Evolutionary conservation across 2,329 filamentous ascomycete genomes (phyloP).

Genomic region (Penicillium oxalicum): DNA sequence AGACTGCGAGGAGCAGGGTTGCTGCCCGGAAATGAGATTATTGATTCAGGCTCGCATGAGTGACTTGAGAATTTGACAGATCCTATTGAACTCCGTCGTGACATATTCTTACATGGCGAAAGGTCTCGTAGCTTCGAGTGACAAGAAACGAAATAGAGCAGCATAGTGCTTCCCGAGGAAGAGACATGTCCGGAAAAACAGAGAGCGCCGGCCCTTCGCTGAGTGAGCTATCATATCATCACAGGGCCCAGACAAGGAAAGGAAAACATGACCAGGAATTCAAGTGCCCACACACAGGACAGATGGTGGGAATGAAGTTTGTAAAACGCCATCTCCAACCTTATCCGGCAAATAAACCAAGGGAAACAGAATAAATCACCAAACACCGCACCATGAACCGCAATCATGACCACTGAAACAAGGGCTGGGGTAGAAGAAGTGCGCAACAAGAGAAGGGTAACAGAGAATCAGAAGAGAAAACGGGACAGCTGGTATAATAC

Average conservation of each 20-base stretch:
- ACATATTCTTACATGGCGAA: too few relatives aligned
- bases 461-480: constrained; percentile 12
- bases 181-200: constrained; percentile 6
- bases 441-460: constrained; percentile 12
- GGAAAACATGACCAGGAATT: constrained; percentile 14
- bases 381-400: constrained; percentile 35
- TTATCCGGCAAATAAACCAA: constrained; percentile 24
- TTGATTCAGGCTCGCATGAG: too few relatives aligned
- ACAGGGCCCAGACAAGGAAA: not conserved
- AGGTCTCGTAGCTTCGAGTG: too few relatives aligned
- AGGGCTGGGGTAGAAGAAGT: constrained; percentile 11
- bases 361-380: constrained; percentile 9
- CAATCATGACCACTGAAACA: constrained; percentile 20
- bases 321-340: constrained; percentile 29
- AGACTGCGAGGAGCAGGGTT: too few relatives aligned
- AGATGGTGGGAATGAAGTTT: constrained; percentile 6
- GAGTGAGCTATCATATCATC: too few relatives aligned
- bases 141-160: too few relatives aligned
- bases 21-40: too few relatives aligned
- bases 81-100: too few relatives aligned
- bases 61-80: too few relatives aligned
- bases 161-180: not conserved
- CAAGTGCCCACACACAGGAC: not conserved
- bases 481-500: constrained; percentile 28
- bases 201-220: not conserved